These are phyloP conservation scores for Coniochaeta sp. DNA, from an alignment of 2,329 filamentous ascomycete genomes.

Conservation along the genomic window DNA sequence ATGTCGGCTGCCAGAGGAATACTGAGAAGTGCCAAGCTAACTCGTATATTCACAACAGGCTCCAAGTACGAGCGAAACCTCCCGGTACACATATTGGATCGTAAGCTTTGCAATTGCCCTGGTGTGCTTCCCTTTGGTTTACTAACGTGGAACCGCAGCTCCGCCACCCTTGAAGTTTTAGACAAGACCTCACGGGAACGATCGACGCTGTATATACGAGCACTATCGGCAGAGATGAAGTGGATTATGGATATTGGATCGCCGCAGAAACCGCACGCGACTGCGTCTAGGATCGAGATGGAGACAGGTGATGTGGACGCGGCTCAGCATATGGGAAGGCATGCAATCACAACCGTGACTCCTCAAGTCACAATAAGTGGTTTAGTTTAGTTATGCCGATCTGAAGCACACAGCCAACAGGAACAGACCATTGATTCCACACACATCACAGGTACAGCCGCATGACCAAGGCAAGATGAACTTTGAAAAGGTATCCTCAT, in stretches of 20 bases:
- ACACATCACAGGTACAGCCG: too few relatives aligned
- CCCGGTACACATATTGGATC: conserved; percentile 67
- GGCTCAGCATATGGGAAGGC: too few relatives aligned
- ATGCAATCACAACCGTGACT: too few relatives aligned
- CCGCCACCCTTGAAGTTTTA: conserved; percentile 43
- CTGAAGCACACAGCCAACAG: too few relatives aligned
- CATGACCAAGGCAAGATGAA: conserved; percentile 16
- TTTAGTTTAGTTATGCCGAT: too few relatives aligned
- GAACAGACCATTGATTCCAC: too few relatives aligned
- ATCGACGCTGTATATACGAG: conserved; percentile 24
- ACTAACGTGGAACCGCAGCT: conserved; percentile 26
- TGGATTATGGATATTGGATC: background rate
- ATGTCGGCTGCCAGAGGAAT: conserved; percentile 19
- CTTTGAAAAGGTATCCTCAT: conserved; percentile 48
- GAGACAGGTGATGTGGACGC: background rate
- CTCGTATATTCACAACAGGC: conserved; percentile 39
- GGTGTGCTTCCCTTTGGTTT: background rate
- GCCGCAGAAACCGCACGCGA: background rate
- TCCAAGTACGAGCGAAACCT: conserved; percentile 96
- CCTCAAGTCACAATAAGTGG: too few relatives aligned
- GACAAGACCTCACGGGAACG: background rate
- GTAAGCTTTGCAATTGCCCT: conserved; percentile 47
- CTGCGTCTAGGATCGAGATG: background rate
- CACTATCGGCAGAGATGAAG: background rate
- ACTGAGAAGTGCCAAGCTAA: background rate